A percentile compares a stretch with the other conserved stretches of the same genome.
Conservation (phyloP, 2,329 filamentous ascomycete genomes). For the Aureobasidium sp. region DNA sequence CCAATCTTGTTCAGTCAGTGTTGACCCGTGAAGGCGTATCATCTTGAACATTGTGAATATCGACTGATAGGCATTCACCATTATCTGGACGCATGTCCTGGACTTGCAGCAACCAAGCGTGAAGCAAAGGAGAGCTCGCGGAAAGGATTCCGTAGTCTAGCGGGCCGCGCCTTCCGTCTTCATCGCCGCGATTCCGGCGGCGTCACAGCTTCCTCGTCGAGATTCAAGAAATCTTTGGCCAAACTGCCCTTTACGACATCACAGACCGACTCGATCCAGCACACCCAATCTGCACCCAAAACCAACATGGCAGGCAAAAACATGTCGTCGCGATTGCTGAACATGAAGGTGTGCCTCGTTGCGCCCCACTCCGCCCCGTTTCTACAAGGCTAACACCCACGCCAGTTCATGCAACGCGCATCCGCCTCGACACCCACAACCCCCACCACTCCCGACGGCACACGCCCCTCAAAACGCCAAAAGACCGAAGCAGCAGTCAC, state of each 20-base stretch:
- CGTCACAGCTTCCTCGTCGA: slow-evolving; percentile 1
- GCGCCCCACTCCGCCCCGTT: background rate
- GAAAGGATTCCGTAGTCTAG: background rate
- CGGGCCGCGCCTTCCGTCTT: background rate
- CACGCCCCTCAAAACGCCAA: slow-evolving; percentile 12
- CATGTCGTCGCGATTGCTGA: slow-evolving; percentile 15
- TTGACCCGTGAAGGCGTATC: background rate
- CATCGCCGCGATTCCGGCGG: background rate
- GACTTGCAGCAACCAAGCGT: no score
- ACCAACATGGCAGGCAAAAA: slow-evolving; percentile 5
- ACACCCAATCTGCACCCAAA: background rate
- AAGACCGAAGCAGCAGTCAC: slow-evolving; percentile 16
- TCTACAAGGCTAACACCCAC: background rate
- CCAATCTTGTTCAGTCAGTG: background rate
- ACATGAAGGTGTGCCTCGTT: slow-evolving; percentile 12
- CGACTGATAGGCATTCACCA: background rate
- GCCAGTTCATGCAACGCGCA: slow-evolving; percentile 17
- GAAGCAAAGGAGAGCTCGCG: background rate
- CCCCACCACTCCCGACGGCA: background rate
- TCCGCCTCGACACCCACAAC: slow-evolving; percentile 8
- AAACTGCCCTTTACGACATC: background rate
- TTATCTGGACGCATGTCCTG: background rate
- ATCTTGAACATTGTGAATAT: background rate
- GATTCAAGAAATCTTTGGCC: slow-evolving; percentile 3
- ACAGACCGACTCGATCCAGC: background rate